Percentiles rank a stretch among this genome's conserved stretches.
Conservation (phyloP, 306 rosid genomes). For the Sesbania bispinosa region DNA sequence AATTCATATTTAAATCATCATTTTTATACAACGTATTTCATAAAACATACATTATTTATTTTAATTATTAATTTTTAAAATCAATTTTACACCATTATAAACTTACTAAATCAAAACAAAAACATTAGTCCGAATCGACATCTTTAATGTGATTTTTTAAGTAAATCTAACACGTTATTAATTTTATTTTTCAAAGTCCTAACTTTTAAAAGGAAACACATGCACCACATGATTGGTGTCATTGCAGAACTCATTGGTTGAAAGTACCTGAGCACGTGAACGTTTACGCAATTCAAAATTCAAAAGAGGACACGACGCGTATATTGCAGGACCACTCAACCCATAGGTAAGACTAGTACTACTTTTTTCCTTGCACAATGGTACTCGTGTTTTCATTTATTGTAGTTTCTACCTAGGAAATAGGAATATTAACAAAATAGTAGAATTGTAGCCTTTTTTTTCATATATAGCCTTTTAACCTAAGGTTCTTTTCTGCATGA, state of each 20-base stretch:
- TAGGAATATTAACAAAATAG: not conserved
- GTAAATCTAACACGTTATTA: no score
- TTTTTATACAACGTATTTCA: no score
- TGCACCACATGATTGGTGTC: conserved; percentile 52
- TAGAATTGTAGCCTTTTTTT: not conserved
- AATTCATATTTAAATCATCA: no score
- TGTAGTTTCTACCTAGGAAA: not conserved
- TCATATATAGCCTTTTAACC: not conserved
- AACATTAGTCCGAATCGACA: no score
- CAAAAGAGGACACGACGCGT: conserved; percentile 2
- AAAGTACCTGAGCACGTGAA: conserved; percentile 37
- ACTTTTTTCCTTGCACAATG: not conserved
- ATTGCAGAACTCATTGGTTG: conserved; percentile 24
- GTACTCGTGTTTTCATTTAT: not conserved
- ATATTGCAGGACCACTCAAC: conserved; percentile 12
- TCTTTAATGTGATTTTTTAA: no score
- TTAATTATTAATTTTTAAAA: no score
- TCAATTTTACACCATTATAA: no score
- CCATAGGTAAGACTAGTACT: not conserved
- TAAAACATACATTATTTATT: no score
- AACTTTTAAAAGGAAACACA: conserved; percentile 33
- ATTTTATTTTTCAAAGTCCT: not conserved
- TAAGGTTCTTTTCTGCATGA: conserved; percentile 13
- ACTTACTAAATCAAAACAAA: no score
- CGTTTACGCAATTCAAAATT: conserved; percentile 20